phyloP scores from a whole-genome alignment of 345 rosid species.

The Raphanus sativus region DNA sequence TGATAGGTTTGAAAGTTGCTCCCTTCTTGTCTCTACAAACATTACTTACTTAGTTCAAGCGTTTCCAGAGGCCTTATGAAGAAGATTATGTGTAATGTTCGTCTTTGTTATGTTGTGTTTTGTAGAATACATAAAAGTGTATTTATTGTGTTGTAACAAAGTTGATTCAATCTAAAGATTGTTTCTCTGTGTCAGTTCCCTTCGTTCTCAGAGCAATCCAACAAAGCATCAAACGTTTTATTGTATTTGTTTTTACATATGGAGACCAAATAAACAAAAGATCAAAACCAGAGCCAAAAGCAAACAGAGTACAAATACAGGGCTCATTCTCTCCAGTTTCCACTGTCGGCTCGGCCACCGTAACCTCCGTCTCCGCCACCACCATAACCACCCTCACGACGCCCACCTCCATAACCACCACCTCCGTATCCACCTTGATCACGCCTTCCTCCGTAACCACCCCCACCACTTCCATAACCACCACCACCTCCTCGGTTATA shows the following conservation, averaged over 20 bases:
- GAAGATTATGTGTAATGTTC: too few relatives aligned
- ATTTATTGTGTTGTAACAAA: neutral
- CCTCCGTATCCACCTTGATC: constrained; percentile 45
- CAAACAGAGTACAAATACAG: neutral
- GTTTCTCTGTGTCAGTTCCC: too few relatives aligned
- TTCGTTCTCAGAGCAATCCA: too few relatives aligned
- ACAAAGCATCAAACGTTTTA: neutral
- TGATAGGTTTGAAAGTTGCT: too few relatives aligned
- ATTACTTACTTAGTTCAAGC: too few relatives aligned
- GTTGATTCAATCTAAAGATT: neutral
- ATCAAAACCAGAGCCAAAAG: constrained; percentile 1
- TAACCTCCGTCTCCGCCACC: constrained; percentile 53
- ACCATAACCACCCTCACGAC: constrained; percentile 48
- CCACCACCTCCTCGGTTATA: constrained; percentile 33
- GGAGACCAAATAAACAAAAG: neutral
- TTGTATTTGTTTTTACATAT: neutral
- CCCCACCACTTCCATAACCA: constrained; percentile 24
- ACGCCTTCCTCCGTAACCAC: constrained; percentile 42
- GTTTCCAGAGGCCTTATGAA: too few relatives aligned
- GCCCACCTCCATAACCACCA: constrained; percentile 34
- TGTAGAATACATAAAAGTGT: too few relatives aligned
- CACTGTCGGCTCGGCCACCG: constrained; percentile 50
- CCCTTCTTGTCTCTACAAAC: too few relatives aligned
- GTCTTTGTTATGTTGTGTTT: neutral
- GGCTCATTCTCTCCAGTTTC: constrained; percentile 56